A percentile compares a stretch with the other conserved stretches of the same genome.
These are phyloP conservation scores for Citeromyces hawaiiensis DNA, from an alignment of 1,139 yeast genomes.

Conservation along the genomic window DNA sequence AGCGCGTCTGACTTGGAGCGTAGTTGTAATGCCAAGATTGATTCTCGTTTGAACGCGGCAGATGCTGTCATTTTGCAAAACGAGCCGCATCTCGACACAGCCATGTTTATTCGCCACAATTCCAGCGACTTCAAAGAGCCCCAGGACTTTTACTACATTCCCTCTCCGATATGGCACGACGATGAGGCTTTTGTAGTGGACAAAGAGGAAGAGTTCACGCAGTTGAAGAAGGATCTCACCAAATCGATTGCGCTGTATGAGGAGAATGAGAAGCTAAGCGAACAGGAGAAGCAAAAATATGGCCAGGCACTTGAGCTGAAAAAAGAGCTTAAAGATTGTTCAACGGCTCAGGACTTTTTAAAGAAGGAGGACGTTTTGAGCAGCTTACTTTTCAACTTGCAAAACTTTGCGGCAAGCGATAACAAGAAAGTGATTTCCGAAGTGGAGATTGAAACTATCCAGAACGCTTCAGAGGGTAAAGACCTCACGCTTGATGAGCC, in stretches of 20 bases:
- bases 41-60: conserved; percentile 37
- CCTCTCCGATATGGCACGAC: conserved; percentile 95
- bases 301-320: conserved; percentile 29
- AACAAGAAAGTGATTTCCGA: conserved; percentile 60
- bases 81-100: conserved; percentile 61
- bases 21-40: conserved; percentile 37
- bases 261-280: conserved; percentile 27
- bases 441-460: conserved; percentile 84
- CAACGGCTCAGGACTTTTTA: conserved; percentile 25
- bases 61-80: conserved; percentile 56
- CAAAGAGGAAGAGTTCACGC: conserved; percentile 48
- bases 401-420: conserved; percentile 62
- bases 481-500: conserved; percentile 42
- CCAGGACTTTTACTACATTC: conserved; percentile 68
- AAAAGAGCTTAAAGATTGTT: conserved; percentile 20
- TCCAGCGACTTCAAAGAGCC: conserved; percentile 72
- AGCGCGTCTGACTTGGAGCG: conserved; percentile 56
- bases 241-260: conserved; percentile 32
- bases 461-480: conserved; percentile 69
- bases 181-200: conserved; percentile 65
- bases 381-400: conserved; percentile 39
- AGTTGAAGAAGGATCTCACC: conserved; percentile 47
- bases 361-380: conserved; percentile 43
- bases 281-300: conserved; percentile 32
- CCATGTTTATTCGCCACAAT: conserved; percentile 91